phyloP scores from a whole-genome alignment of 768 basidiomycete genomes.

The Auriscalpium microsporum region DNA sequence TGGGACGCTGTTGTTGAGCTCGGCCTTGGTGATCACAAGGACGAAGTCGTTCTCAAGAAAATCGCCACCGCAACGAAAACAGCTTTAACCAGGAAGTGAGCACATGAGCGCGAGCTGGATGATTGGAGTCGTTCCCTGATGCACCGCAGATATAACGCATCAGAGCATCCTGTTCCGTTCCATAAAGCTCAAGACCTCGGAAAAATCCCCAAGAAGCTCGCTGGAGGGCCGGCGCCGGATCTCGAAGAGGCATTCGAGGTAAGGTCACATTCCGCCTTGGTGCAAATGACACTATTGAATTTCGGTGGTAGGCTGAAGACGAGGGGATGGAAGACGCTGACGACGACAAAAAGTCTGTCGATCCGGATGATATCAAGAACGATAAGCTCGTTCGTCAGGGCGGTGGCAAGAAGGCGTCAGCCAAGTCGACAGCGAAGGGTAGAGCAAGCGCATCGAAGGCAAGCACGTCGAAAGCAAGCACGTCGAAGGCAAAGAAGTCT shows the following conservation, averaged over 20 bases:
- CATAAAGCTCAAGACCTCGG: constrained; percentile 80
- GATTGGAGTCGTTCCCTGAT: neutral
- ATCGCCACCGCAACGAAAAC: constrained; percentile 77
- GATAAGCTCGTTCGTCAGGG: constrained; percentile 25
- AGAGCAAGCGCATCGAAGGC: neutral
- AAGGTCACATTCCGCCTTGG: constrained; percentile 17
- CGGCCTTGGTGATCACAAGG: constrained; percentile 74
- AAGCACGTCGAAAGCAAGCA: neutral
- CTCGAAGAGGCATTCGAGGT: constrained; percentile 88
- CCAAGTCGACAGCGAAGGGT: constrained; percentile 8
- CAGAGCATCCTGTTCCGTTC: constrained; percentile 91
- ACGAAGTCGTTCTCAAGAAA: constrained; percentile 72
- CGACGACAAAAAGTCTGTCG: constrained; percentile 13
- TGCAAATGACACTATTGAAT: neutral
- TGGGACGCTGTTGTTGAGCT: constrained; percentile 96
- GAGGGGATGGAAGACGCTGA: constrained; percentile 16
- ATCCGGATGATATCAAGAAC: constrained; percentile 18
- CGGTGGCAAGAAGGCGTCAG: constrained; percentile 2
- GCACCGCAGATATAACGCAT: constrained; percentile 66
- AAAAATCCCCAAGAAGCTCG: constrained; percentile 73
- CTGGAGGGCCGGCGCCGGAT: constrained; percentile 70
- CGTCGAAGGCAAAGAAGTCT: neutral
- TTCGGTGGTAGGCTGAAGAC: constrained; percentile 8
- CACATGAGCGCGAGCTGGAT: neutral
- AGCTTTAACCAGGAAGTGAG: constrained; percentile 78